Evolutionary conservation across 352 stramenopile species (phyloP), one percentile per base, ranked within the genome.

Genomic region (Peronospora destructor): DNA sequence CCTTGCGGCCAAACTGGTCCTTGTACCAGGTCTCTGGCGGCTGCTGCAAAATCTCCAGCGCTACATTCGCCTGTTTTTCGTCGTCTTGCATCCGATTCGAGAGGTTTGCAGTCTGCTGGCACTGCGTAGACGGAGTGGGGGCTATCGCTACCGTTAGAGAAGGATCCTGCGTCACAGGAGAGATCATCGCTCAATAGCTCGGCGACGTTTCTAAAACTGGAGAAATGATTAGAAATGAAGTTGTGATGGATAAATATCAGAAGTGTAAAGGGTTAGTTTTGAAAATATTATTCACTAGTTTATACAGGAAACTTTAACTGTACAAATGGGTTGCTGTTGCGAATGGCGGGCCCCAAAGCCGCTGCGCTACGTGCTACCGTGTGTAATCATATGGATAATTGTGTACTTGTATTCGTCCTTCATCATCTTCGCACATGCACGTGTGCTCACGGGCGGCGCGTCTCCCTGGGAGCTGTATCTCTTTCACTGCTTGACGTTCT

Each of bases 1-100:
- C 79, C 49, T 85, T 87, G 34, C 78, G 75, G 1, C 78, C 78
- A 40, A 75, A 84, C 62, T 89, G 78, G 55, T 89, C 78, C 52
- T 89, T 89, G 61, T 87, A 89, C 75, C 76, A 89, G 26, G 61
- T 78, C 29, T 61, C 47, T 0, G 78, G 78, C 32, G 78, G 78
- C 46, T 89, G 75, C 56, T 74, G 61, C 23, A 59, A 59, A 42
- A 89, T 70, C 52, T 75, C 66, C 5, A 88, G 53, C 42, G 61
- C 53, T 13, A 55, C 64, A 32, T 77, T 57, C 28, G 28, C 10
- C 39, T 36, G 45, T n/a, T 39, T 49, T 4, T 29, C 33, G 13
- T 0, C 13, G 1, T 2, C 1, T 2, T 53, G 45, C 23, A 37
- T 29, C 23, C 19, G 16, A 39, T 37, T 26, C 16, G 1, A 10